Evolutionary conservation across 2,329 filamentous ascomycete species (phyloP).

Genomic region (Scolecobasidium constrictum): DNA sequence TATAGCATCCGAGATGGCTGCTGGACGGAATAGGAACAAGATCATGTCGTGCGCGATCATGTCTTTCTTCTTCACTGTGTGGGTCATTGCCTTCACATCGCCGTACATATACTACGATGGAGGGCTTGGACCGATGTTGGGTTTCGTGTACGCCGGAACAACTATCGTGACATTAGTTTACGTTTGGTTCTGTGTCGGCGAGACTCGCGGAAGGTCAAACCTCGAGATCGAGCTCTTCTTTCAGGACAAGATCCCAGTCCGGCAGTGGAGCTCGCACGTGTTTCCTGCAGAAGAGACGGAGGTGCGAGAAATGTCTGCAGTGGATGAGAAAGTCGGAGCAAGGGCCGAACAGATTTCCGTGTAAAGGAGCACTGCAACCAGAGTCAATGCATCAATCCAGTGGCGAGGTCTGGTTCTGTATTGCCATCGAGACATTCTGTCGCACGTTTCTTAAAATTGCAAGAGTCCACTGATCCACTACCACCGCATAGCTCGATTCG

Average conservation of each 20-base stretch:
- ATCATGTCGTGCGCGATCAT: neutral
- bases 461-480: neutral
- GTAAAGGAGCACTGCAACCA: too few relatives aligned
- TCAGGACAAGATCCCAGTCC: conserved; percentile 22
- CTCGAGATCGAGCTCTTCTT: conserved; percentile 29
- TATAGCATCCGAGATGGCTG: conserved; percentile 35
- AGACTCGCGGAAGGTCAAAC: conserved; percentile 26
- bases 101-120: conserved; percentile 33
- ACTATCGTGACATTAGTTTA: conserved; percentile 25
- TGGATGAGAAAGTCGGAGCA: too few relatives aligned
- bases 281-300: too few relatives aligned
- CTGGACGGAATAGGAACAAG: conserved; percentile 35
- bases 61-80: conserved; percentile 23
- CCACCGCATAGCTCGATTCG: neutral
- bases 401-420: too few relatives aligned
- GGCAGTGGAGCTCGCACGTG: conserved; percentile 20
- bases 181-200: conserved; percentile 32
- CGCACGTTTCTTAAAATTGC: neutral
- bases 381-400: too few relatives aligned
- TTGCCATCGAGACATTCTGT: too few relatives aligned
- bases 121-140: conserved; percentile 27
- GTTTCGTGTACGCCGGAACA: conserved; percentile 26
- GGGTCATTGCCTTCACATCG: conserved; percentile 28
- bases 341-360: too few relatives aligned
- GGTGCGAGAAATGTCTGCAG: too few relatives aligned